Evolutionary conservation across 192 early-diverging fungal genomes (phyloP).

Genomic region (Funneliformis geosporum): DNA sequence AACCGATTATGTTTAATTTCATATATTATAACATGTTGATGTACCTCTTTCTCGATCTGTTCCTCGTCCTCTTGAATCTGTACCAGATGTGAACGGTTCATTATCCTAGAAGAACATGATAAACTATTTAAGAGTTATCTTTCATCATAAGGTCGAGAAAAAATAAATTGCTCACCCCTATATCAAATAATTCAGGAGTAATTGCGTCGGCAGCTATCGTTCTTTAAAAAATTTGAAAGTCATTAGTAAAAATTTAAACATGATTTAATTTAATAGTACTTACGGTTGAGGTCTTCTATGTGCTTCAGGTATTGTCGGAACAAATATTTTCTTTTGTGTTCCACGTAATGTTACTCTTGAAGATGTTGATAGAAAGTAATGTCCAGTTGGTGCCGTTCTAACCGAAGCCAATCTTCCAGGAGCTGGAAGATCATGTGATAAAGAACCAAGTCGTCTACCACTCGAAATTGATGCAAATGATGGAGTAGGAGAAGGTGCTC

Average conservation of each 20-base stretch:
- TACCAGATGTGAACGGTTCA: background rate
- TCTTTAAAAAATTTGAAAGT: background rate
- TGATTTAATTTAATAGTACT: constrained; percentile 1
- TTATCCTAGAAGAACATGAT: background rate
- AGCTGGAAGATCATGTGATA: constrained; percentile 15
- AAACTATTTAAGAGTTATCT: background rate
- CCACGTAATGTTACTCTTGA: constrained; percentile 23
- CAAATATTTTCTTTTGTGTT: constrained; percentile 13
- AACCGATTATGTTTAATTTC: background rate
- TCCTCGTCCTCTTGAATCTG: background rate
- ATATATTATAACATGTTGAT: background rate
- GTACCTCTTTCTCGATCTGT: background rate
- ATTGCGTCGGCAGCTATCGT: background rate
- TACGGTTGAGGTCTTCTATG: background rate
- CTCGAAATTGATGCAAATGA: constrained; percentile 5
- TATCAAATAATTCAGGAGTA: background rate
- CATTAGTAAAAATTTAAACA: background rate
- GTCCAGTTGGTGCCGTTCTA: constrained; percentile 12
- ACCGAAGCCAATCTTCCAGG: constrained; percentile 17
- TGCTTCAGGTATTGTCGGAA: constrained; percentile 14
- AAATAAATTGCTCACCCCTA: background rate
- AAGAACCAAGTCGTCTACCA: constrained; percentile 12
- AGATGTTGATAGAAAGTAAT: constrained; percentile 24
- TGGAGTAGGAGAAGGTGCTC: background rate
- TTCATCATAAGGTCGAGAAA: background rate